Base-by-base conservation (phyloP, 2,329 filamentous ascomycete genomes). In the Fusarium tuaranense region DNA sequence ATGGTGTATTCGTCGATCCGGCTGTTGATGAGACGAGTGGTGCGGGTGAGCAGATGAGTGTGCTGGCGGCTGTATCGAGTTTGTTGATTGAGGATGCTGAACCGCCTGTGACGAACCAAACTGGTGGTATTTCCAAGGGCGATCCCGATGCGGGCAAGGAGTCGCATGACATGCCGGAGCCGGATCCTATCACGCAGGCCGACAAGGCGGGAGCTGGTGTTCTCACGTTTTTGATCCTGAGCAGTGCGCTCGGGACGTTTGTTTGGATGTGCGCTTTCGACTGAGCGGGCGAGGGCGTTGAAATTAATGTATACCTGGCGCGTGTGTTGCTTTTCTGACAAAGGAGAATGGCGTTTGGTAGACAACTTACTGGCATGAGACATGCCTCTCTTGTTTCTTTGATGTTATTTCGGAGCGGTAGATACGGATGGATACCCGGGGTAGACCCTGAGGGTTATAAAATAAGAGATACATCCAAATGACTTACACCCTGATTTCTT, bases 11-110 rank as follows among this genome's bases (percentile, higher is more conserved):
- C 70, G 79, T 86, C 1, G 84, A 85, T 34, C 86, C 84, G 38
- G 85, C 86, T 13, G 75, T 81, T 48, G 89, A 91, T 72, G 86
- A 88, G 65, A 90, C 89, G 6, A 85, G 84, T 27, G 88, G 89
- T 18, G 88, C 90, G 10, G 89, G 90, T 12, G 88, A 92, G 78
- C 85, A 88, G 76, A 90, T 92, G 85, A 88, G 87, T 41, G 89
- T 88, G 0, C 80, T 91, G 7, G 87, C 86, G 8, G 86, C 90
- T 5, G 86, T 92, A 14, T 87, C 87, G 14, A 85, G 84, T 5
- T 82, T 87, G 7, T 76, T 91, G 18, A 84, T 89, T 14, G 78
- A 82, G 8, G 78, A 84, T 10, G 84, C 82, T 2, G 79, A 77
- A 2, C 79, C 79, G 0, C 85, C 87, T 0, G 84, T 86, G 1